Base-by-base conservation (phyloP, 176 grass and related monocot species). In the Paspalum vaginatum region DNA sequence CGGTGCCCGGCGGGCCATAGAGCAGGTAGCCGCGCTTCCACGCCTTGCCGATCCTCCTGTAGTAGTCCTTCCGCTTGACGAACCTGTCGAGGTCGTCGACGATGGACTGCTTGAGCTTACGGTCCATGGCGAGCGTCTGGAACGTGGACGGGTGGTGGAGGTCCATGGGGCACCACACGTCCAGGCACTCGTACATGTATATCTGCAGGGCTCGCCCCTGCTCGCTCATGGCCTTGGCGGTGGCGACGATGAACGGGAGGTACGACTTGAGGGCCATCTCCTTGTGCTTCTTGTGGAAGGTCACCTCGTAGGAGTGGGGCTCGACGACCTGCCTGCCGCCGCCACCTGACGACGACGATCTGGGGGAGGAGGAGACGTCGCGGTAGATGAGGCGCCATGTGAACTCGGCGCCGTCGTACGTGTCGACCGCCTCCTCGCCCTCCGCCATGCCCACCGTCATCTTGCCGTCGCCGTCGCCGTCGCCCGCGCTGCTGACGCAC, bases 21-120 rank as follows among this genome's bases (percentile, higher is more conserved):
- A 97, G 65, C 79, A 97, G 80, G 72, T 97, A 97, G 9, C 94
- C 94, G 17, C 91, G 79, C 55, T 97, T 97, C 94, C 94, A 97
- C 5, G 91, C 94, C 70, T 93, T 93, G 7, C 94, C 94, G 0
- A 89, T 97, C 60, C 46, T 85, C 79, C 79, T 89, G 47, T 97
- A 97, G 79, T 94, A 97, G 22, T 91, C 87, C 73, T 97, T 97
- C 40, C 94, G 89, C 85, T 82, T 79, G 4, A 88, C 56, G 61
- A 97, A 97, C 70, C 85, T 74, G 41, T 76, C 25, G 11, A 97
- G 83, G 68, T 97, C 94, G 4, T 89, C 89, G 4, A 90, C 69
- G 62, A 97, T 84, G 51, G 66, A 37, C 50, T 92, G 76, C 47
- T 97, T 97, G 58, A 61, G 72, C 72, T 62, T 38, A 21, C 57